phyloP scores from a whole-genome alignment of 2,329 filamentous ascomycete genomes.

The Capronia coronata region DNA sequence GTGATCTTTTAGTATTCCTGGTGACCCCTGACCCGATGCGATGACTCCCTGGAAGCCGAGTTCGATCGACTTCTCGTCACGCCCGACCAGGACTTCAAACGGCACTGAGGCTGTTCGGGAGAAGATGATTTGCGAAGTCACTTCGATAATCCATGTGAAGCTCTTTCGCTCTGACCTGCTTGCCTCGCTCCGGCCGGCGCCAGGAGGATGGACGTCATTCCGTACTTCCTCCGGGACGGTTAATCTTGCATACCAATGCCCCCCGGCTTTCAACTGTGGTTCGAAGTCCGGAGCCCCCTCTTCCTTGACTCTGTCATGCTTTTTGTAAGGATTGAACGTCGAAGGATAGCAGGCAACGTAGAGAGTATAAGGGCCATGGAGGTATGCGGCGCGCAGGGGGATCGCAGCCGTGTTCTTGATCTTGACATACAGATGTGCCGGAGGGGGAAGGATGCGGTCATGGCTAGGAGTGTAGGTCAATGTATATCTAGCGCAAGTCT shows the following conservation, averaged over 20 bases:
- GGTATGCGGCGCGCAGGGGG: conserved; percentile 85
- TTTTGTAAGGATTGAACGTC: conserved; percentile 74
- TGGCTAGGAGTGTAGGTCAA: conserved; percentile 84
- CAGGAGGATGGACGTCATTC: conserved; percentile 23
- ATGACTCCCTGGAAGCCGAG: conserved; percentile 55
- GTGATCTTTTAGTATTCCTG: conserved; percentile 70
- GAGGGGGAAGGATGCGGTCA: conserved; percentile 84
- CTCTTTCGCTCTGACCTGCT: conserved; percentile 48
- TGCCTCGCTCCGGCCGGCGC: conserved; percentile 24
- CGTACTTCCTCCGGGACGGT: conserved; percentile 72
- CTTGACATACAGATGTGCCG: conserved; percentile 71
- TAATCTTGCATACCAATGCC: conserved; percentile 73
- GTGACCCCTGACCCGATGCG: conserved; percentile 46
- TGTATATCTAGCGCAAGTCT: conserved; percentile 51
- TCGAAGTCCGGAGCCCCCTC: conserved; percentile 87
- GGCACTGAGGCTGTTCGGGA: conserved; percentile 79
- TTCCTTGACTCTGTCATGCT: conserved; percentile 60
- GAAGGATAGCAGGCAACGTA: conserved; percentile 80
- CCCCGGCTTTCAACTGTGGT: conserved; percentile 91
- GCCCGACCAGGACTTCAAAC: conserved; percentile 78
- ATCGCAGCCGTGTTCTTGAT: conserved; percentile 89
- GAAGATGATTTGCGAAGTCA: conserved; percentile 89
- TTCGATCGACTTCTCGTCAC: conserved; percentile 76
- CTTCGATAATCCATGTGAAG: conserved; percentile 82
- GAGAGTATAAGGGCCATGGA: conserved; percentile 86